A percentile compares a stretch with the other conserved stretches of the same genome.
Evolutionary conservation across 495 filamentous ascomycete species (phyloP).

Genomic region (Xylaria bambusicola): DNA sequence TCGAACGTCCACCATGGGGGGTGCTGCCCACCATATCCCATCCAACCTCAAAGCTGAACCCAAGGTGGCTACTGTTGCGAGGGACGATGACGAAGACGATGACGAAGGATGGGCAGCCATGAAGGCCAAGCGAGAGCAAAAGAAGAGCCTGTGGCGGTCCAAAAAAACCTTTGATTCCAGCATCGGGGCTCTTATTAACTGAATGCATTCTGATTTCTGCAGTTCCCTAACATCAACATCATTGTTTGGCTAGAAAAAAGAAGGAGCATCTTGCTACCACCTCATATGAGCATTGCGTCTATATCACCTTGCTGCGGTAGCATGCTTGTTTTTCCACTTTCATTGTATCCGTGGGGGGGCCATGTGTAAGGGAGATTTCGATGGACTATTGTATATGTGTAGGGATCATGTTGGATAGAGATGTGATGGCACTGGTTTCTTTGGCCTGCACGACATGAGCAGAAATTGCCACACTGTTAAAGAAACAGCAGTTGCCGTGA

Average conservation of each 20-base stretch:
- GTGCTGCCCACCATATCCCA: constrained; percentile 36
- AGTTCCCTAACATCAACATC: constrained; percentile 20
- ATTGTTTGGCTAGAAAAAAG: constrained; percentile 29
- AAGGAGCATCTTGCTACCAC: constrained; percentile 4
- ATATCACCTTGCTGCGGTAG: constrained; percentile 13
- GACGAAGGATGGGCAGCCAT: constrained; percentile 82
- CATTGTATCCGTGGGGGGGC: neutral
- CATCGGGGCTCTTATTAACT: constrained; percentile 46
- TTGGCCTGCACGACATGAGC: constrained; percentile 8
- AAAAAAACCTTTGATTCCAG: constrained; percentile 57
- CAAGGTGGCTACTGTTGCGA: constrained; percentile 30
- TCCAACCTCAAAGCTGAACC: constrained; percentile 30
- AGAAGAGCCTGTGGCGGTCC: constrained; percentile 70
- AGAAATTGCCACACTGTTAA: constrained; percentile 8
- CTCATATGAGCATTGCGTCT: constrained; percentile 9
- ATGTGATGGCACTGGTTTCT: neutral
- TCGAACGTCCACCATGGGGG: constrained; percentile 56
- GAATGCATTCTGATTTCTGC: constrained; percentile 27
- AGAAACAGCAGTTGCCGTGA: constrained; percentile 2
- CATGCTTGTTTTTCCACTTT: constrained; percentile 4
- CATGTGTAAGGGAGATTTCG: constrained; percentile 12
- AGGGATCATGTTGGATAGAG: constrained; percentile 8
- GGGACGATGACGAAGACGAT: constrained; percentile 69
- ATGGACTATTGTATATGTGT: constrained; percentile 32
- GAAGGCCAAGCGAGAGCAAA: constrained; percentile 81